Evolutionary conservation across 768 basidiomycete genomes (phyloP).

Genomic region (Chalciporus pseudorubinellus): DNA sequence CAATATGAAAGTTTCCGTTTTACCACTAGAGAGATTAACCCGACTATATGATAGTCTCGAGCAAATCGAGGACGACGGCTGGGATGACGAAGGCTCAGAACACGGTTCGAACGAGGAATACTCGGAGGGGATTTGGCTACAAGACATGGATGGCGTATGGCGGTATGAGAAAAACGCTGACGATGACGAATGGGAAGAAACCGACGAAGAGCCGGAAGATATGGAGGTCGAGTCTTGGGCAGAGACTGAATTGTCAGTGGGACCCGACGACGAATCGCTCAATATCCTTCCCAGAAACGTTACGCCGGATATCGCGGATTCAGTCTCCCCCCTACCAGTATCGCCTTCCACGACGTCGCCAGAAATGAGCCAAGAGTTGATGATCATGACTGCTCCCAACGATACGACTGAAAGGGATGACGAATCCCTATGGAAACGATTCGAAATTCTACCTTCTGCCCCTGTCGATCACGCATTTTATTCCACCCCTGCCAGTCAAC

Average conservation of each 20-base stretch:
- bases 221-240: slow-evolving; percentile 39
- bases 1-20: slow-evolving; percentile 44
- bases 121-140: slow-evolving; percentile 41
- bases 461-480: slow-evolving; percentile 84
- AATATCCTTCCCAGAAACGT: slow-evolving; percentile 13
- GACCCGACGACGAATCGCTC: slow-evolving; percentile 17
- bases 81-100: slow-evolving; percentile 41
- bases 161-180: slow-evolving; percentile 30
- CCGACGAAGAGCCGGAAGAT: slow-evolving; percentile 31
- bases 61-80: slow-evolving; percentile 69
- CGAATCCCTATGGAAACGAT: slow-evolving; percentile 70
- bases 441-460: slow-evolving; percentile 71
- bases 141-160: slow-evolving; percentile 40
- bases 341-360: slow-evolving; percentile 32
- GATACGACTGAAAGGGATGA: slow-evolving; percentile 33
- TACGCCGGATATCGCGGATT: slow-evolving; percentile 21
- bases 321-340: slow-evolving; percentile 22
- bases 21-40: slow-evolving; percentile 68
- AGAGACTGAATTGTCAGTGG: slow-evolving; percentile 21
- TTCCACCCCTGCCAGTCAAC: slow-evolving; percentile 55
- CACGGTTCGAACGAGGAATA: slow-evolving; percentile 41
- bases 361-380: slow-evolving; percentile 32
- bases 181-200: slow-evolving; percentile 42
- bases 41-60: slow-evolving; percentile 80
- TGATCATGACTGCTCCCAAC: slow-evolving; percentile 26